Conservation (phyloP, 805 yeast genomes). For the Maudiozyma serrabonitensis region DNA sequence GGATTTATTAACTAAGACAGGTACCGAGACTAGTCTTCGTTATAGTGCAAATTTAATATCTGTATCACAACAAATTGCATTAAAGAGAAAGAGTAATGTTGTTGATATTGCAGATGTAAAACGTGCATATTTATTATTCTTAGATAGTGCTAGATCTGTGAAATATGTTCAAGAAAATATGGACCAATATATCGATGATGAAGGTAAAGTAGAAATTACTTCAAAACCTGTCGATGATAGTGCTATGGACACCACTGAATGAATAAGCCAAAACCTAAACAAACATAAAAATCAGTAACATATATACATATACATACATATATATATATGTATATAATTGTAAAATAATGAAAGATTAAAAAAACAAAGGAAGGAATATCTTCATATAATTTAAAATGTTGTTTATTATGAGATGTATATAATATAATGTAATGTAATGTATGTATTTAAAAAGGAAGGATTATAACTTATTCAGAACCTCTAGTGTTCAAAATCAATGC, state of each 20-base stretch:
- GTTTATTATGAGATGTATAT: too few relatives aligned
- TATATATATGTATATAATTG: not conserved
- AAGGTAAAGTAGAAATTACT: constrained; percentile 54
- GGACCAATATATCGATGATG: constrained; percentile 64
- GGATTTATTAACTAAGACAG: constrained; percentile 80
- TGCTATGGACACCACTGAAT: constrained; percentile 28
- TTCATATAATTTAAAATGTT: too few relatives aligned
- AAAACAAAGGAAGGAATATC: not conserved
- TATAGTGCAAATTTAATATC: constrained; percentile 87
- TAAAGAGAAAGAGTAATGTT: constrained; percentile 56
- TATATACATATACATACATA: not conserved
- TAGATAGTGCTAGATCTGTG: constrained; percentile 85
- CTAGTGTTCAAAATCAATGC: constrained; percentile 88
- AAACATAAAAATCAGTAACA: too few relatives aligned
- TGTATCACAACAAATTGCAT: constrained; percentile 79
- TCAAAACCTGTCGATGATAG: constrained; percentile 11
- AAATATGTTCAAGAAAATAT: constrained; percentile 66
- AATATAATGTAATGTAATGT: not conserved
- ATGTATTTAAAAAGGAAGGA: not conserved
- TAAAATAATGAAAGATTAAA: not conserved
- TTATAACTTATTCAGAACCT: constrained; percentile 44
- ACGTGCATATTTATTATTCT: constrained; percentile 75
- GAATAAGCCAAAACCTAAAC: not conserved
- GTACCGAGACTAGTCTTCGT: constrained; percentile 81
- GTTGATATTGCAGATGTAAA: constrained; percentile 79